phyloP scores from a whole-genome alignment of 345 rosid species.

The Pelargonium nanum region DNA sequence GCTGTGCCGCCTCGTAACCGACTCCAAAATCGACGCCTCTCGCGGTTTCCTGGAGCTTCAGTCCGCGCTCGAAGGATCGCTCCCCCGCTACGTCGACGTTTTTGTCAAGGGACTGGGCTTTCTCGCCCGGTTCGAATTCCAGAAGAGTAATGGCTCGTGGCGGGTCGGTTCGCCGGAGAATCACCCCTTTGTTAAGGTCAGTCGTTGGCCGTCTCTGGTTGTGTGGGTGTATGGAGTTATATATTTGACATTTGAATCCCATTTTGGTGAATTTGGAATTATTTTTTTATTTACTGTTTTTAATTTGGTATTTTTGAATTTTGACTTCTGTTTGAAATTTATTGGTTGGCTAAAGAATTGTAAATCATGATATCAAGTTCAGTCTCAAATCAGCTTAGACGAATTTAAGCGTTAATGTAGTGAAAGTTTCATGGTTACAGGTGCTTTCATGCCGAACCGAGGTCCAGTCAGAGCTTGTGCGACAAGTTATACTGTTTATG shows the following conservation, averaged over 20 bases:
- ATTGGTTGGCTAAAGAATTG: not conserved
- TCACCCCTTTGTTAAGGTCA: conserved; percentile 80
- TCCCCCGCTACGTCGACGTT: conserved; percentile 33
- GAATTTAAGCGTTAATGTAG: not conserved
- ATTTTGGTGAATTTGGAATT: not conserved
- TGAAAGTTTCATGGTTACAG: conserved; percentile 26
- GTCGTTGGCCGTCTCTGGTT: not conserved
- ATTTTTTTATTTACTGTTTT: no score
- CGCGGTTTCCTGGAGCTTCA: conserved; percentile 70
- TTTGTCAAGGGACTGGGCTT: conserved; percentile 65
- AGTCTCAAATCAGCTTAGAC: not conserved
- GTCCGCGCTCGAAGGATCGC: conserved; percentile 74
- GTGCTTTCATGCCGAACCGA: conserved; percentile 56
- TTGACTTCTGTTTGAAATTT: not conserved
- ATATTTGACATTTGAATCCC: not conserved
- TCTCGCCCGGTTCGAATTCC: conserved; percentile 46
- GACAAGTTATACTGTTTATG: conserved; percentile 57
- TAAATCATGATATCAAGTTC: not conserved
- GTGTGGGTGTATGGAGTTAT: not conserved
- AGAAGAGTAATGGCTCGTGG: conserved; percentile 38
- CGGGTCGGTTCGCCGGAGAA: conserved; percentile 37
- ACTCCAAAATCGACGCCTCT: conserved; percentile 41
- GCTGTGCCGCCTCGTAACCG: conserved; percentile 65
- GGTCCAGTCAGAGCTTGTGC: conserved; percentile 54
- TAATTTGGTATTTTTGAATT: not conserved